Base-by-base conservation (phyloP, 2,329 filamentous ascomycete species). In the Ophiostoma ulmi region DNA sequence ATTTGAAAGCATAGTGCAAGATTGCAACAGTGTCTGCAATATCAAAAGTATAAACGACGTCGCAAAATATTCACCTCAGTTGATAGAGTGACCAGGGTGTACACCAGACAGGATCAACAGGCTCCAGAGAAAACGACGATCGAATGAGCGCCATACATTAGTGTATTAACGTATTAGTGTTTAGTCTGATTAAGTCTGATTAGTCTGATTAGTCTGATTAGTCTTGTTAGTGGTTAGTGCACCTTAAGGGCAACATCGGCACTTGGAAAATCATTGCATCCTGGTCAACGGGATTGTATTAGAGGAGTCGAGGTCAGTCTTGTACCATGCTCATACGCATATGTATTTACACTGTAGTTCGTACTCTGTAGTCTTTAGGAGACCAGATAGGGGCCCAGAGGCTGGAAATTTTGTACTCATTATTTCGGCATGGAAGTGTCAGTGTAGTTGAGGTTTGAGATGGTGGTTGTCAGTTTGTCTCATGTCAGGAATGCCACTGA, bases 251-350 rank as follows among this genome's bases (percentile, higher is more conserved):
- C 39, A 38, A 41, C 35, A 36, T 65, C 63, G 63, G 63, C 63
- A 65, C 63, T 65, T 65, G 63, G 63, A 65, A 65, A 65, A 65
- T 65, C 63, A 65, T 65, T 65, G 17, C 63, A 65, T 65, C 63
- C 63, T 6, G 63, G 35, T 65, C 17, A 20, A 65, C 36, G 63
- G 63, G 20, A 5, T n/a, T 8, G 17, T 39, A 14, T 22, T 7
- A 38, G 52, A 4, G 26, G n/a, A 26, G 52, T 4, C 26, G 3
- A 13, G 11, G 52, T 1, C 48, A 55, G 20, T 26, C 26, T 20
- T n/a, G n/a, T 26, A 22, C 20, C 26, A 14, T 14, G 41, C 13
- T 31, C 31, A 31, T 31, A 31, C 26, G 26, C 31, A 31, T 31
- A 31, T 31, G 26, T 31, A 31, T 31, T 1, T 31, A n/a, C n/a